Base-by-base conservation (phyloP, 495 filamentous ascomycete genomes). In the Evernia prunastri region DNA sequence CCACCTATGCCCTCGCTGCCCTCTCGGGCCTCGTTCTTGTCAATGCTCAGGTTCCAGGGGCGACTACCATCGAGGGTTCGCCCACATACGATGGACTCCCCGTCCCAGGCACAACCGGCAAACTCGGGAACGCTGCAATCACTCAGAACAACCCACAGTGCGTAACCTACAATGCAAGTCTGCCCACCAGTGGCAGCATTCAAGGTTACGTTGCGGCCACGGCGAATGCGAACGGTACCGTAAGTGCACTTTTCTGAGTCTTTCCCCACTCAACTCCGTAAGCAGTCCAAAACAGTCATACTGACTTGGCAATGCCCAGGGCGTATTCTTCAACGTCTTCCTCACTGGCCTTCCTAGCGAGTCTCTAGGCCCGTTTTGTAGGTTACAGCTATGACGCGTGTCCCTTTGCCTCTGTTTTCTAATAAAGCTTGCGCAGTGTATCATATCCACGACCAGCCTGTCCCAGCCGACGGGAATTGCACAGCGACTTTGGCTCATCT, bases 391-490 rank as follows among this genome's bases (percentile, higher is more conserved):
- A 18, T 27, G 40, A 27, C n/a, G 51, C 25, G 29, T 40, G 15
- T 10, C 17, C 7, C 13, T 25, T 15, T n/a, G 11, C 4, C 15
- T 13, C 27, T 7, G 6, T 45, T 25, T 40, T 51, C 47, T 63
- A 15, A 68, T 15, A 42, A 4, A 13, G 20, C 37, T n/a, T 36
- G 25, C 35, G 27, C 27, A 92, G 90, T 80, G 36, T 96, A 96
- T 78, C 91, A 96, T 68, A 81, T 96, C 70, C 90, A 96, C 77
- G 84, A 85, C 63, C 72, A 77, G 51, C 88, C 88, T 20, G 88
- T 96, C 39, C 86, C 88, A 5, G 75, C 78, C 42, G 75, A 86
- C 69, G 92, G 92, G 63, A 92, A 91, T 81, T 96, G 92, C 80
- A 87, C 85, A 58, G 79, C 72, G 5, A 87, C 90, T 13, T 73